These are phyloP conservation scores for Nemania sp. DNA, from an alignment of 2,329 filamentous ascomycete species.

Conservation along the genomic window DNA sequence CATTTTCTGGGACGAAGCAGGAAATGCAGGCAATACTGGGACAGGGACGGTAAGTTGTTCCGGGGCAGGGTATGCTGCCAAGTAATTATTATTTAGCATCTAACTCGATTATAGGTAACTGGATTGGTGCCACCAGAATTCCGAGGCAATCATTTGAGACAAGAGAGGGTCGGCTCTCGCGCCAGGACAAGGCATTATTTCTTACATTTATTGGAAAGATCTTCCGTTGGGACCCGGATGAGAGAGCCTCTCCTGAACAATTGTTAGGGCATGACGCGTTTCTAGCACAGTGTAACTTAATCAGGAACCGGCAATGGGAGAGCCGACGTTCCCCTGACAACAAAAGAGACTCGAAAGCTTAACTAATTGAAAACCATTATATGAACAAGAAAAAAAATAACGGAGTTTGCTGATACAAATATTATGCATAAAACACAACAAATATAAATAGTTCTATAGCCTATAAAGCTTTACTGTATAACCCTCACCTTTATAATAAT, in stretches of 20 bases:
- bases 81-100: too few relatives aligned
- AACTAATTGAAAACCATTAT: too few relatives aligned
- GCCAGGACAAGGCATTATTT: background rate
- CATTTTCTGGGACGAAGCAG: background rate
- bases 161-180: background rate
- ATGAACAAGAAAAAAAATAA: too few relatives aligned
- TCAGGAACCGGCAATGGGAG: too few relatives aligned
- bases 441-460: background rate
- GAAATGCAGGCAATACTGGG: background rate
- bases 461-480: too few relatives aligned
- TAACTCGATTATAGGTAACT: background rate
- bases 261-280: background rate
- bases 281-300: background rate
- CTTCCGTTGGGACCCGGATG: constrained; percentile 3
- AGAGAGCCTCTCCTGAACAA: background rate
- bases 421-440: background rate
- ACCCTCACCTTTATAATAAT: too few relatives aligned
- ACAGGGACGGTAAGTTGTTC: background rate
- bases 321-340: too few relatives aligned
- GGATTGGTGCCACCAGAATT: background rate
- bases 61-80: too few relatives aligned
- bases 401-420: too few relatives aligned
- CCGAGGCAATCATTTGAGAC: background rate
- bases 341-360: too few relatives aligned
- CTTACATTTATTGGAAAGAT: background rate